These are phyloP conservation scores for Sporisorium exsertum DNA, from an alignment of 1,284 basidiomycete genomes.

Conservation along the genomic window DNA sequence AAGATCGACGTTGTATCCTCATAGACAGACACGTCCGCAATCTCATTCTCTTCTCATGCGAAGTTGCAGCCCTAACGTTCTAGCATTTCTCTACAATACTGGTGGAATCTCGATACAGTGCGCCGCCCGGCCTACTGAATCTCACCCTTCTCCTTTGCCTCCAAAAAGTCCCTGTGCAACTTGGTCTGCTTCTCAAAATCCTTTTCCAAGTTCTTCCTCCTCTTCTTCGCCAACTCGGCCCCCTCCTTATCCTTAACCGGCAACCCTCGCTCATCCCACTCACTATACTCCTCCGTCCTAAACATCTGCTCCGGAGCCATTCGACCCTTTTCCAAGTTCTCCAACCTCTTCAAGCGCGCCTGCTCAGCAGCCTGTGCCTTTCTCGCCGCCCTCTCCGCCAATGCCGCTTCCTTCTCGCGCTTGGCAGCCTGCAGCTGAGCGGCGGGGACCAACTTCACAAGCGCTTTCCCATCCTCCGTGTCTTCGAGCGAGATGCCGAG, in stretches of 20 bases:
- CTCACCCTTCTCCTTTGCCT: constrained; percentile 59
- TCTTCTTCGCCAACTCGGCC: constrained; percentile 85
- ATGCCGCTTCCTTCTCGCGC: constrained; percentile 86
- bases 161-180: constrained; percentile 63
- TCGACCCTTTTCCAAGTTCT: constrained; percentile 86
- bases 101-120: background rate
- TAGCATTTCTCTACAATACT: background rate
- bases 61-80: background rate
- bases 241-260: constrained; percentile 87
- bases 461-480: constrained; percentile 80
- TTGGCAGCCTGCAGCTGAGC: constrained; percentile 83
- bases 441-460: constrained; percentile 91
- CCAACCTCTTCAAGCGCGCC: constrained; percentile 79
- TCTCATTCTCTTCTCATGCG: too few relatives aligned
- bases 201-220: constrained; percentile 84
- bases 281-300: constrained; percentile 74
- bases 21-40: background rate
- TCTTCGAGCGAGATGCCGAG: constrained; percentile 96
- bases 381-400: constrained; percentile 82
- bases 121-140: constrained; percentile 40
- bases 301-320: constrained; percentile 83
- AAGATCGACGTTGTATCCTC: constrained; percentile 29
- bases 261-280: constrained; percentile 87
- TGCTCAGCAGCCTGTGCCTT: constrained; percentile 81
- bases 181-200: constrained; percentile 77